Evolutionary conservation across 805 yeast species (phyloP).

Genomic region (Candida hungchunana): DNA sequence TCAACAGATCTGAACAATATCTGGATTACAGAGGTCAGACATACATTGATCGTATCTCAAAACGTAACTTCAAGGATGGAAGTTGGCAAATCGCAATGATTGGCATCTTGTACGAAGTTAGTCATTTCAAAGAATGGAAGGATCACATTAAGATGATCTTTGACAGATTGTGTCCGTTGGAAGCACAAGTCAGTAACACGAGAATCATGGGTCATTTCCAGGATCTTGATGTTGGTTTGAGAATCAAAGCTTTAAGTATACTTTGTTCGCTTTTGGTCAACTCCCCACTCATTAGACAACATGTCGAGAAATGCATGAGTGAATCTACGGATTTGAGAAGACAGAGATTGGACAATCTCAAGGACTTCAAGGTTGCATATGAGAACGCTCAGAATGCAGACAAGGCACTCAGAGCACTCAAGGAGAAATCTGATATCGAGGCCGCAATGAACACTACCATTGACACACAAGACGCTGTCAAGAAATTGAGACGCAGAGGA

Average conservation of each 20-base stretch:
- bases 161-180: conserved; percentile 53
- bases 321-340: conserved; percentile 58
- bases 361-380: conserved; percentile 50
- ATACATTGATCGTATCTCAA: conserved; percentile 78
- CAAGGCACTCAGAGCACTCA: conserved; percentile 33
- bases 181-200: conserved; percentile 42
- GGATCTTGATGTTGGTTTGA: conserved; percentile 46
- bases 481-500: conserved; percentile 29
- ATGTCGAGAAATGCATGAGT: conserved; percentile 67
- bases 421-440: conserved; percentile 23
- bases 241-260: conserved; percentile 55
- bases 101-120: conserved; percentile 63
- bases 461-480: conserved; percentile 18
- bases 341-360: conserved; percentile 58
- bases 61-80: conserved; percentile 75
- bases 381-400: conserved; percentile 49
- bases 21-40: conserved; percentile 54
- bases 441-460: conserved; percentile 3
- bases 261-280: conserved; percentile 59
- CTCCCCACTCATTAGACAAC: conserved; percentile 53
- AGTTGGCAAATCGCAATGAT: conserved; percentile 77
- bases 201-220: conserved; percentile 54
- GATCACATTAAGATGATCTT: conserved; percentile 47
- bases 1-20: conserved; percentile 30
- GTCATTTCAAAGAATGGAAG: conserved; percentile 51